Conservation (phyloP, 495 filamentous ascomycete genomes). For the Bryoglossum gracile region DNA sequence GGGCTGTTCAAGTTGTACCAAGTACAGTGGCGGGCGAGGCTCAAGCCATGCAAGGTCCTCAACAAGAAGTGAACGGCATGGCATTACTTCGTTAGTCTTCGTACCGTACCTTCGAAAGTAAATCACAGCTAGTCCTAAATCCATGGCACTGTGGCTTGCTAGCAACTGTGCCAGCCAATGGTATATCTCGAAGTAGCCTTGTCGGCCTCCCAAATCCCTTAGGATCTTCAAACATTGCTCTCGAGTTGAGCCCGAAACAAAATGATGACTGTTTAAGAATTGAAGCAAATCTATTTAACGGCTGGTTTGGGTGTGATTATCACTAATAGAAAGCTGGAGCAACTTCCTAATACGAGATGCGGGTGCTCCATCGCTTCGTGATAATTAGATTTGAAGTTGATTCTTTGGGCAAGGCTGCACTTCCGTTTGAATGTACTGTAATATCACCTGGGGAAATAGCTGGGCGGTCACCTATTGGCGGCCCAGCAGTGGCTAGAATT, state of each 20-base stretch:
- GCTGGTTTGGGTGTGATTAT: background rate
- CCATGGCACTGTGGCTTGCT: no score
- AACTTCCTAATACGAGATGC: background rate
- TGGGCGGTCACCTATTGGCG: background rate
- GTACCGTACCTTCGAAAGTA: no score
- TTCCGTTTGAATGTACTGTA: background rate
- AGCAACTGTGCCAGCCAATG: background rate
- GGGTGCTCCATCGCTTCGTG: background rate
- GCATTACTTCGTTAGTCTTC: no score
- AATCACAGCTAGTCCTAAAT: no score
- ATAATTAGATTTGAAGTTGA: background rate
- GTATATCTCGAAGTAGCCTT: no score
- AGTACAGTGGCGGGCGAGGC: no score
- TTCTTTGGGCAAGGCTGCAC: conserved; percentile 7
- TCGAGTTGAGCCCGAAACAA: background rate
- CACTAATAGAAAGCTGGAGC: background rate
- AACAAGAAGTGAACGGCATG: no score
- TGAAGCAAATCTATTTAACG: background rate
- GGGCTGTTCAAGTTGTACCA: no score
- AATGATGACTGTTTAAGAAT: background rate
- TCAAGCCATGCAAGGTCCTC: no score
- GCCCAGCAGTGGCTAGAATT: background rate
- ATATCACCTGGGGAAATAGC: background rate
- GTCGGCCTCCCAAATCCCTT: no score
- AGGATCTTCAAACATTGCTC: no score